These are phyloP conservation scores for Tagetes erecta DNA, from an alignment of 129 eudicot genomes.

Conservation along the genomic window DNA sequence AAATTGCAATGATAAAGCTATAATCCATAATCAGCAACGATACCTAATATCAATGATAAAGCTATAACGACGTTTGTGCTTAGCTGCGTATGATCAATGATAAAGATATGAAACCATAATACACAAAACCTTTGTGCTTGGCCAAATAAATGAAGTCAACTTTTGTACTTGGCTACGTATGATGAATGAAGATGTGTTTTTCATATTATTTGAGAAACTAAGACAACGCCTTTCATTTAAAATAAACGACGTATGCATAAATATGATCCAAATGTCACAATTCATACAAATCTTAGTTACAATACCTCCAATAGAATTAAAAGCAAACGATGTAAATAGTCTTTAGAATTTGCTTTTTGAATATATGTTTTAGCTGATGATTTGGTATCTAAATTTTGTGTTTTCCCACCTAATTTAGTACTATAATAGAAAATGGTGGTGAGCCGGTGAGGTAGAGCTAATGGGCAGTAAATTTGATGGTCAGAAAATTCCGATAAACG, in stretches of 20 bases:
- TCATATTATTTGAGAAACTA: constrained; percentile 16
- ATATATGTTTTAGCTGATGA: neutral
- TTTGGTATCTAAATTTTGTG: neutral
- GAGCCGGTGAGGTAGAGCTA: neutral
- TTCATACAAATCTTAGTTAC: neutral
- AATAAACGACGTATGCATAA: neutral
- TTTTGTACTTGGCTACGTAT: constrained; percentile 22
- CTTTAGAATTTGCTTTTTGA: neutral
- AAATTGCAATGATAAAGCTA: too few species aligned
- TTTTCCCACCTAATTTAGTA: neutral
- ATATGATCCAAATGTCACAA: neutral
- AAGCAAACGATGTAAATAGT: neutral
- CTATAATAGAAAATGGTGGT: neutral
- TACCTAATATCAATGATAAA: too few species aligned
- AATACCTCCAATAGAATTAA: neutral
- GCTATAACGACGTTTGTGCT: too few species aligned
- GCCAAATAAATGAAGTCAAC: constrained; percentile 21
- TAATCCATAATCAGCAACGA: too few species aligned
- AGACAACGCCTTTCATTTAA: constrained; percentile 9
- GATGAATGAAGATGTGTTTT: constrained; percentile 14
- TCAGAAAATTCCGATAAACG: neutral
- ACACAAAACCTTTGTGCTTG: too few species aligned
- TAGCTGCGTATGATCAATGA: too few species aligned
- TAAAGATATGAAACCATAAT: too few species aligned
- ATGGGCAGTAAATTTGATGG: constrained; percentile 39